Base-by-base conservation (phyloP, 2,329 filamentous ascomycete species). In the Aspergillus brasiliensis region DNA sequence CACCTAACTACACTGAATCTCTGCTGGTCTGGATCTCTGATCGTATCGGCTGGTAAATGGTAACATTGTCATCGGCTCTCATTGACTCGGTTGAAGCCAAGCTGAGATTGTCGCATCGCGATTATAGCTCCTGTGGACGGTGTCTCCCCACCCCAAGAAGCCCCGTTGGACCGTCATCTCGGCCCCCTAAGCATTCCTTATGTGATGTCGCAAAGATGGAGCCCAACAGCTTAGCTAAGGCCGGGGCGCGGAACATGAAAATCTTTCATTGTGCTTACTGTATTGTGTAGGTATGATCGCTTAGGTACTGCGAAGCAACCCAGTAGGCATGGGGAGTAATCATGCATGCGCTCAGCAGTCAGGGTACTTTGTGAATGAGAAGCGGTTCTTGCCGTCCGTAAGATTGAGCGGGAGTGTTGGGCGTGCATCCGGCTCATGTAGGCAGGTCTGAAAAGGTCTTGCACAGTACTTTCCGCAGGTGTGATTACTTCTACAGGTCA, bases 31-130 rank as follows among this genome's bases (percentile, higher is more conserved):
- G 46, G 25, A 48, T 48, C 46, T 48, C 23, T 48, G 46, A n/a
- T 27, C 23, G 37, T 54, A 54, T 23, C 51, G 38, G n/a, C 51
- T 42, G 51, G 51, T 54, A 54, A 44, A 8, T 42, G 51, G 51
- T 54, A 54, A 44, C 5, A 42, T 52, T 25, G 34, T 42, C 51
- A 23, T 34, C 37, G 38, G 13, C 17, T 40, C n/a, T 17, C 2
- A 19, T 11, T n/a, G 17, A 17, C 21, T 53, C 34, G 31, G 34
- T 5, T 17, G 31, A 25, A 40, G 23, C 34, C 21, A 28, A 54
- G 38, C 51, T 44, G 46, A 54, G 51, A 31, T 15, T 31, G 44
- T 54, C 42, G 51, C 25, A 42, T 37, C 51, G 19, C 38, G 17
- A n/a, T 54, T 54, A 44, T 46, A 38, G 51, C 40, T 34, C 31